Evolutionary conservation across 768 basidiomycete genomes (phyloP).

Genomic region (Russula griseocarnosa): DNA sequence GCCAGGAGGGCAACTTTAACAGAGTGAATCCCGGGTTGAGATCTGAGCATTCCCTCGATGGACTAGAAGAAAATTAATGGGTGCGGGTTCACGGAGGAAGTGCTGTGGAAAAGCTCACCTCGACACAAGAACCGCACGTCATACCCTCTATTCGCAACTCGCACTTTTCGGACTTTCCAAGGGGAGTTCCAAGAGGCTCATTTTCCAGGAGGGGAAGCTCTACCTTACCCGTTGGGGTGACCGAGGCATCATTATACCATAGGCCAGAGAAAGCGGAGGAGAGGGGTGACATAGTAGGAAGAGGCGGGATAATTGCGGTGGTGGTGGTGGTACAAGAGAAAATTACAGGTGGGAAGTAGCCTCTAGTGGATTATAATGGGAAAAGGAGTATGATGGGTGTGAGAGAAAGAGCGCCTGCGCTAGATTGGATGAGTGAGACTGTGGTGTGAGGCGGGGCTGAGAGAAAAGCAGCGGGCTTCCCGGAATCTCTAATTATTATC

Average conservation of each 20-base stretch:
- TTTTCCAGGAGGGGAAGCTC: constrained; percentile 33
- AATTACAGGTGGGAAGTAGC: neutral
- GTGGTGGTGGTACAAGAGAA: neutral
- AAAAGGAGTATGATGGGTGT: neutral
- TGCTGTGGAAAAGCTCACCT: constrained; percentile 46
- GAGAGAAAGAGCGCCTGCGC: constrained; percentile 8
- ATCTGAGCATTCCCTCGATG: constrained; percentile 78
- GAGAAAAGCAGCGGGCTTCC: too few relatives aligned
- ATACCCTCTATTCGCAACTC: constrained; percentile 84
- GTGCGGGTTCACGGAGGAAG: neutral
- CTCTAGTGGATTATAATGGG: neutral
- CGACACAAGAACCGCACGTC: constrained; percentile 87
- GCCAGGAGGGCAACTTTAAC: constrained; percentile 96
- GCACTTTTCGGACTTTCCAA: constrained; percentile 48
- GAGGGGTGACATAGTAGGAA: constrained; percentile 13
- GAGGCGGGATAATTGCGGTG: neutral
- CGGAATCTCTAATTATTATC: too few relatives aligned
- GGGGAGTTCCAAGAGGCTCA: constrained; percentile 32
- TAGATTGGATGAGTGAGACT: neutral
- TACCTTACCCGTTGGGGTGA: constrained; percentile 30
- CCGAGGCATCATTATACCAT: constrained; percentile 13
- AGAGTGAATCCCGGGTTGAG: constrained; percentile 84
- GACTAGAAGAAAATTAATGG: constrained; percentile 43
- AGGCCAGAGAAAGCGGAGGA: constrained; percentile 19
- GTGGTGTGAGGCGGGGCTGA: too few relatives aligned